Evolutionary conservation across 495 filamentous ascomycete species (phyloP), one percentile per base, ranked within the genome.

Genomic region (Aspergillus sparsus): DNA sequence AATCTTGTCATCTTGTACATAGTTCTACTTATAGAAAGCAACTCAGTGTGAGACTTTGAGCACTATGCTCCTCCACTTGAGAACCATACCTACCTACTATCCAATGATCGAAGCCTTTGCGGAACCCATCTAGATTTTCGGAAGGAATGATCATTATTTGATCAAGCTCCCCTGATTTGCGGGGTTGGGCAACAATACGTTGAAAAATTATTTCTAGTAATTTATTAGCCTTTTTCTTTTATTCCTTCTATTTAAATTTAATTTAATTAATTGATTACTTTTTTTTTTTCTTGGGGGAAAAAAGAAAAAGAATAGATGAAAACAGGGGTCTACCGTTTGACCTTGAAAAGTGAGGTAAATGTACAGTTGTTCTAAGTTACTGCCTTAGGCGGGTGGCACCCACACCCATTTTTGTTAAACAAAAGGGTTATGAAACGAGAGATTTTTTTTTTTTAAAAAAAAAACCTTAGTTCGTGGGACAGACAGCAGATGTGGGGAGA

Each of bases 131-230:
- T 21, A 7, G 5, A 18, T 57, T n/a, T 34, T 42, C 41, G 35
- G 21, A 39, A 55, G 35, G 16, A 39, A 15, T 8, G 13, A 37
- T 37, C 16, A 37, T 27, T 44, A 44, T 6, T 36, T 7, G 34
- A 31, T 13, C 16, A 44, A 45, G 12, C 53, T 55, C 12, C 54
- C 12, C 15, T 42, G 41, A 18, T 41, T 49, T 58, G 56, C 49
- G 56, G 56, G 47, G 56, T 58, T 58, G 56, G 56, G 56, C 56
- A 58, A 52, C 36, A 58, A 52, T 33, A 34, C 49, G 6, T 18
- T 47, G 44, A 47, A 7, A 8, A 2, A 47, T 47, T 47, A 18
- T 47, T 47, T 47, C 18, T 47, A 4, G 16, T 9, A 9, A 47
- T 15, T 15, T 15, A 41, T 10, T 11, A 11, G 4, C 2, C 4